Conservation (phyloP, 306 rosid species). For the Arachis stenosperma region DNA sequence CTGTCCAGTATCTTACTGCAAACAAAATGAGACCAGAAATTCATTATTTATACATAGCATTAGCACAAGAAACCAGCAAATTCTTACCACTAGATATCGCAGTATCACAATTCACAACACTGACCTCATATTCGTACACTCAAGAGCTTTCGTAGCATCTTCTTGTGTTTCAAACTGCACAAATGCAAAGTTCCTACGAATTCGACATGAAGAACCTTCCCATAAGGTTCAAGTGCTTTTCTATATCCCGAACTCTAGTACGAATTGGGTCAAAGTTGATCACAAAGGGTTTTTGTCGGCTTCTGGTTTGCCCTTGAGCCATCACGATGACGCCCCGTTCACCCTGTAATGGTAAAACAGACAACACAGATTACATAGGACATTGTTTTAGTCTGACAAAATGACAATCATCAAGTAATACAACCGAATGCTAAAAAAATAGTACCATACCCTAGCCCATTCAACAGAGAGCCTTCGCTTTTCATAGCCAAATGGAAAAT, state of each 20-base stretch:
- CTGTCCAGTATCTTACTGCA: constrained; percentile 91
- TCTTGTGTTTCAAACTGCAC: constrained; percentile 95
- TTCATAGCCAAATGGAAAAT: constrained; percentile 83
- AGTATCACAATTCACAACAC: constrained; percentile 4
- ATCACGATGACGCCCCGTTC: constrained; percentile 88
- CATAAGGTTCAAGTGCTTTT: constrained; percentile 83
- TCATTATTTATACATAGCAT: not conserved
- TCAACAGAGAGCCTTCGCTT: constrained; percentile 87
- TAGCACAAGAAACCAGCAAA: not conserved
- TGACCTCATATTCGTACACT: constrained; percentile 72
- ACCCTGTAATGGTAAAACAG: constrained; percentile 57
- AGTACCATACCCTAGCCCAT: constrained; percentile 82
- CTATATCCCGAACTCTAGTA: constrained; percentile 84
- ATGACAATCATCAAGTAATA: not conserved
- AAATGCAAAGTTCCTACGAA: constrained; percentile 90
- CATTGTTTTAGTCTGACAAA: not conserved
- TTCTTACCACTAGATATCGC: not conserved
- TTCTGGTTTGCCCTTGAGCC: constrained; percentile 81
- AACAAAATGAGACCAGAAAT: constrained; percentile 7
- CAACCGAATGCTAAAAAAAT: constrained; percentile 1
- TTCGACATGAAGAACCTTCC: constrained; percentile 84
- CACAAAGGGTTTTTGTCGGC: constrained; percentile 90
- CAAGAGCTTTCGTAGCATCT: constrained; percentile 93
- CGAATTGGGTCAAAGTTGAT: constrained; percentile 85
- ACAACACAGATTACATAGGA: not conserved